These are phyloP conservation scores for Zopfochytrium polystomum DNA, from an alignment of 371 early-diverging fungal genomes.

Conservation along the genomic window DNA sequence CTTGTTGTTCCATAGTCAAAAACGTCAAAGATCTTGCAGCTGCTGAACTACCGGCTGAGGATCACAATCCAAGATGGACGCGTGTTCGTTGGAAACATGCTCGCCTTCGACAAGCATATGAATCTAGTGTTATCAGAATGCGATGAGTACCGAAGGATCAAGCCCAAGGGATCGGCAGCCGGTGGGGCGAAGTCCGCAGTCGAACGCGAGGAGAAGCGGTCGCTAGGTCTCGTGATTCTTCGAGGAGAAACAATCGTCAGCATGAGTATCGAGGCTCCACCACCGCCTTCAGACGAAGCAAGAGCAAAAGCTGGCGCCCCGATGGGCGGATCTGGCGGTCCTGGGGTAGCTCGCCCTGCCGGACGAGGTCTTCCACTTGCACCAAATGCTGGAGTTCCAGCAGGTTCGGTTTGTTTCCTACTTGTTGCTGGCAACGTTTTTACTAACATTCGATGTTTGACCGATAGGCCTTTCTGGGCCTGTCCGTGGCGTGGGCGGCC, in stretches of 20 bases:
- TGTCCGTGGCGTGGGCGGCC: conserved; percentile 89
- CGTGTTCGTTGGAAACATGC: conserved; percentile 91
- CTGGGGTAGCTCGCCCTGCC: conserved; percentile 71
- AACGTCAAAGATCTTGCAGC: conserved; percentile 66
- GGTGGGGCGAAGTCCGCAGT: conserved; percentile 42
- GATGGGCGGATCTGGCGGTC: conserved; percentile 47
- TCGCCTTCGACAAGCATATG: conserved; percentile 98
- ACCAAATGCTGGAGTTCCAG: conserved; percentile 41
- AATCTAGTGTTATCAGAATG: conserved; percentile 95
- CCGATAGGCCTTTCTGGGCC: conserved; percentile 76
- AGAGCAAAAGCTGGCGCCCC: conserved; percentile 51
- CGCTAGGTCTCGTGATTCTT: conserved; percentile 90
- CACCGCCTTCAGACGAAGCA: conserved; percentile 62
- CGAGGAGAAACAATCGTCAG: conserved; percentile 91
- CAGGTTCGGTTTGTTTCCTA: conserved; percentile 10
- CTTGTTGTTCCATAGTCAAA: neutral
- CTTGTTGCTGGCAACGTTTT: neutral
- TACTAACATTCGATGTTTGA: conserved; percentile 3
- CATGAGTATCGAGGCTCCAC: conserved; percentile 89
- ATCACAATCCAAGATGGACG: conserved; percentile 90
- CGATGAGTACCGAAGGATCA: conserved; percentile 92
- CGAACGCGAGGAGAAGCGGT: conserved; percentile 78
- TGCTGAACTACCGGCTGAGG: conserved; percentile 92
- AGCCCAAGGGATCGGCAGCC: conserved; percentile 55
- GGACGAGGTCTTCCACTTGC: conserved; percentile 88